Base-by-base conservation (phyloP, 2,329 filamentous ascomycete species). In the Pseudocercospora pini-densiflorae region DNA sequence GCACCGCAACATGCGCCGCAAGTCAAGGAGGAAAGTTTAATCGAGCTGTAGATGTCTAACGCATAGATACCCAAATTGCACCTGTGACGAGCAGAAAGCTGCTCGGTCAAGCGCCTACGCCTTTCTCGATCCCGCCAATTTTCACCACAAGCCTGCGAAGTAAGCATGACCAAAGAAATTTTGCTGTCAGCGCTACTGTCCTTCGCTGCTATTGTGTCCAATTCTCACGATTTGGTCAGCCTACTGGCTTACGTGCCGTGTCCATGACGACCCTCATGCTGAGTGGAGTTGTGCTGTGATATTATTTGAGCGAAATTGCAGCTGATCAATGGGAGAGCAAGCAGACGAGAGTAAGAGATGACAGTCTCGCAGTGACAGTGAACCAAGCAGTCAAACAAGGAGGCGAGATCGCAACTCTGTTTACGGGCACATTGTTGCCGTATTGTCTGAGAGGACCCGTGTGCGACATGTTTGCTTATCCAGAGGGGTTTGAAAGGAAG, bases 1-100 rank as follows among this genome's bases (percentile, higher is more conserved):
- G 76, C 76, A 47, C 77, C 77, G 14, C 74, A 75, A 62, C 74
- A 77, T 67, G 74, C 72, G 14, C 76, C 72, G 57, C 72, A 71
- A 51, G 69, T 71, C n/a, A 75, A 75, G 54, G 77, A 79, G 64
- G 77, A 79, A 70, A 76, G 74, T 63, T 63, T 79, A 69, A 79
- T 79, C 61, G 77, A 58, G 21, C 31, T 58, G 54, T 58, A 58
- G 29, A 58, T 58, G 54, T 58, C 31, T 21, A 27, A 10, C 6
- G 33, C 23, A 33, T 58, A 40, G 31, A 33, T 58, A 58, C 31
- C 54, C 54, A 58, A 58, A 58, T 33, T 58, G 54, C 31, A 24
- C 54, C 14, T 33, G 9, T 29, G 33, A 31, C n/a, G 7, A 24
- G 29, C 31, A 58, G 12, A 10, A 14, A 40, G 31, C 54, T 36